phyloP scores from a whole-genome alignment of 1,284 basidiomycete species.

The Trichosporon sp. region DNA sequence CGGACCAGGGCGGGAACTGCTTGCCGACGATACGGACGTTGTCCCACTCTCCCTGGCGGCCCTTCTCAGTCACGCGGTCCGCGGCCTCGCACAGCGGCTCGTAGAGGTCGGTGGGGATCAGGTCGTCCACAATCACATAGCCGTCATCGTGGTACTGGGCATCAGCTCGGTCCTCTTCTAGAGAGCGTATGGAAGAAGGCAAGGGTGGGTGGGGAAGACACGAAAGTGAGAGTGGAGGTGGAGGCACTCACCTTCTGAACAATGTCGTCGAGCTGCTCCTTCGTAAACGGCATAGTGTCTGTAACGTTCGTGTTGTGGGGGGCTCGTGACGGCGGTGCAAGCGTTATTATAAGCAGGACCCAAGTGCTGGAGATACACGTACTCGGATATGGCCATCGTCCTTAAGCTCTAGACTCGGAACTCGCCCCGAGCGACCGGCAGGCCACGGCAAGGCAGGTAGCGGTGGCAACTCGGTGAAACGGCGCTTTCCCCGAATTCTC shows the following conservation, averaged over 20 bases:
- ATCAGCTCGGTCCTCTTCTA: neutral
- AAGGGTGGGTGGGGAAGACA: neutral
- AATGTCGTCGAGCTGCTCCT: conserved; percentile 33
- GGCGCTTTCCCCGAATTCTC: neutral
- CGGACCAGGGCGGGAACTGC: conserved; percentile 75
- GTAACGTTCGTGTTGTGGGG: neutral
- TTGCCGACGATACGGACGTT: conserved; percentile 74
- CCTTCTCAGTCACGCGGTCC: conserved; percentile 62
- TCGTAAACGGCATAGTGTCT: conserved; percentile 30
- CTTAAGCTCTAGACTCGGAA: neutral
- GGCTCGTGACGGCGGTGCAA: neutral
- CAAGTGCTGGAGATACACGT: neutral
- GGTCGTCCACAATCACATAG: conserved; percentile 68
- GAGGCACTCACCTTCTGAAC: conserved; percentile 31
- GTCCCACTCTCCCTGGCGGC: conserved; percentile 68
- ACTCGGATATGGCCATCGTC: neutral
- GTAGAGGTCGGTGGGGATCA: conserved; percentile 61
- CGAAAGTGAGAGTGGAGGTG: neutral
- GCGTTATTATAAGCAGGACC: neutral
- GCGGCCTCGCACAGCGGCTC: conserved; percentile 62
- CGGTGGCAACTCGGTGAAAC: neutral
- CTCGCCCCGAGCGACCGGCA: neutral
- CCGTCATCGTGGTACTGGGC: conserved; percentile 66
- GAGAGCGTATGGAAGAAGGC: no score
- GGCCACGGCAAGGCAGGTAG: no score